phyloP scores from a whole-genome alignment of 139 green algal species.

The Edaphochlamys debaryana region DNA sequence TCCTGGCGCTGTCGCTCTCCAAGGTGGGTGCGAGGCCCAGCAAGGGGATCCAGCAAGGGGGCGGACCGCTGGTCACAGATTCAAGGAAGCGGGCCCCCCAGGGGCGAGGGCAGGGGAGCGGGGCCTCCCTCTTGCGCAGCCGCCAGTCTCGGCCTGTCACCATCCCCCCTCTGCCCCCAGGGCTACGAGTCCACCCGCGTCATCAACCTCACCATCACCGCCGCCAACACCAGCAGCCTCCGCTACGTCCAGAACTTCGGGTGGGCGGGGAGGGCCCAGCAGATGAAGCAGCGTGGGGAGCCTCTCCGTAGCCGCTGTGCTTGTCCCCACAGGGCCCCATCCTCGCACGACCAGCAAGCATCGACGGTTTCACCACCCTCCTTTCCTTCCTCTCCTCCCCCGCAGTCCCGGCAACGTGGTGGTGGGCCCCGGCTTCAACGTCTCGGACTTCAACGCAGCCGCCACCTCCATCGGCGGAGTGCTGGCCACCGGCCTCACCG shows the following conservation, averaged over 20 bases:
- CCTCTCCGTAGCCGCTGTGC: too few species aligned
- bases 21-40: slow-evolving; percentile 32
- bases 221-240: slow-evolving; percentile 10
- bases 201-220: slow-evolving; percentile 41
- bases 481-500: not conserved
- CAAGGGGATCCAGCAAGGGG: too few species aligned
- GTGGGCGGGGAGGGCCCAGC: not conserved
- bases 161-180: not conserved
- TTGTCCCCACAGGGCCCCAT: too few species aligned
- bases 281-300: too few species aligned
- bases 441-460: slow-evolving; percentile 1
- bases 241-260: slow-evolving; percentile 43
- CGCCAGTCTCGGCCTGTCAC: not conserved
- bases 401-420: slow-evolving; percentile 31
- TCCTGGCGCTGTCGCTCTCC: slow-evolving; percentile 15
- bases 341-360: too few species aligned
- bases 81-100: too few species aligned
- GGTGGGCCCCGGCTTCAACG: slow-evolving; percentile 22
- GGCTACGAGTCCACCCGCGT: slow-evolving; percentile 25
- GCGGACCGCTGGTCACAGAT: too few species aligned
- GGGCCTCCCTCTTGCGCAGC: too few species aligned
- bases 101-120: too few species aligned
- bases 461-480: slow-evolving; percentile 26
- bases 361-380: too few species aligned
- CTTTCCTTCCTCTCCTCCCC: not conserved